Conservation (phyloP, 768 basidiomycete genomes). For the Mycena albidolilacea region DNA sequence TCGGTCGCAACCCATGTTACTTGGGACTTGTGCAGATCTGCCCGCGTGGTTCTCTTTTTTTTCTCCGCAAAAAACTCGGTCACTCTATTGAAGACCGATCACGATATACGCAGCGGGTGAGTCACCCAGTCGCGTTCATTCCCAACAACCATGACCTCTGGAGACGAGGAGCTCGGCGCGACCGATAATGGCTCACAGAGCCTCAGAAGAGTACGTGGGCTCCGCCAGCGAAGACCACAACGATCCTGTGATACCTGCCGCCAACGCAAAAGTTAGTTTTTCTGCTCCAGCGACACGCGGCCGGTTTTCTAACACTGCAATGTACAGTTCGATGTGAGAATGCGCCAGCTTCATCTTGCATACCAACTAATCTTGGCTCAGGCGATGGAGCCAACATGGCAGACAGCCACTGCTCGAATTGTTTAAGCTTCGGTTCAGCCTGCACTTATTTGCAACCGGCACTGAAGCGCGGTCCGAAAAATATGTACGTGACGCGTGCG, state of each 20-base stretch:
- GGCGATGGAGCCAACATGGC: conserved; percentile 25
- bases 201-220: background rate
- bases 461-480: conserved; percentile 25
- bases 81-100: too few species aligned
- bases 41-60: too few species aligned
- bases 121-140: too few species aligned
- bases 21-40: too few species aligned
- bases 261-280: conserved; percentile 1
- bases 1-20: too few species aligned
- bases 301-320: background rate
- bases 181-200: background rate
- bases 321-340: background rate
- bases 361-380: background rate
- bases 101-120: too few species aligned
- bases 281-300: background rate
- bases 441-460: conserved; percentile 25
- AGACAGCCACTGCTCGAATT: conserved; percentile 20
- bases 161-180: too few species aligned
- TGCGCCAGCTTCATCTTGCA: background rate
- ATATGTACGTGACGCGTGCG: background rate
- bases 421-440: background rate
- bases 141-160: too few species aligned
- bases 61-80: too few species aligned
- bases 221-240: background rate
- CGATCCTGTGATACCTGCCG: conserved; percentile 1